Percentiles rank a stretch among this genome's conserved stretches.
Conservation (phyloP, 257 asterid genomes). For the Agastache rugosa region DNA sequence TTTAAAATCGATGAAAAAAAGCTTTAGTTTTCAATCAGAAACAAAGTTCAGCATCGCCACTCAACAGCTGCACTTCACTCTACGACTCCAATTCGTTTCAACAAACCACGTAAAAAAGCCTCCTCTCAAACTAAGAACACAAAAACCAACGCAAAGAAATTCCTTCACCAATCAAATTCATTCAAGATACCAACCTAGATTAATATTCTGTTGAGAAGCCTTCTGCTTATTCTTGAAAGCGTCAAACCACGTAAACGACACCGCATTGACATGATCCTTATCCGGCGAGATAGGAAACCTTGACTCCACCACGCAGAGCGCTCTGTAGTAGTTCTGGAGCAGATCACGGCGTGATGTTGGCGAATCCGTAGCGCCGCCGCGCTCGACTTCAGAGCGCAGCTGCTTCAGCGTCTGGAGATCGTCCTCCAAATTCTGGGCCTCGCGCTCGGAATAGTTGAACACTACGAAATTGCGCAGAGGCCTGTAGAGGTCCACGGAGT, state of each 20-base stretch:
- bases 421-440: slow-evolving; percentile 81
- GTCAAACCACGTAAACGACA: slow-evolving; percentile 86
- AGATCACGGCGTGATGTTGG: slow-evolving; percentile 82
- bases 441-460: slow-evolving; percentile 78
- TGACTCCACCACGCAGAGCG: slow-evolving; percentile 91
- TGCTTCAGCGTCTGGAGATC: slow-evolving; percentile 76
- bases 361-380: slow-evolving; percentile 62
- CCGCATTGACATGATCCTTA: slow-evolving; percentile 75
- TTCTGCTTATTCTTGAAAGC: slow-evolving; percentile 79
- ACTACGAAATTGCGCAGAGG: slow-evolving; percentile 79
- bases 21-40: not conserved
- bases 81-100: not conserved
- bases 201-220: slow-evolving; percentile 81
- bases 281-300: slow-evolving; percentile 90
- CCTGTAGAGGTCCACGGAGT: slow-evolving; percentile 65
- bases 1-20: not conserved
- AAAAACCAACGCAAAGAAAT: not conserved
- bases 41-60: slow-evolving; percentile 8
- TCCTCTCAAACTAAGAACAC: not conserved
- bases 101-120: not conserved
- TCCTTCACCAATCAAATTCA: not conserved
- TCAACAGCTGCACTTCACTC: not conserved
- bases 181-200: slow-evolving; percentile 58
- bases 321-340: slow-evolving; percentile 78
- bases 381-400: slow-evolving; percentile 72